Base-by-base conservation (phyloP, 2,329 filamentous ascomycete genomes). In the Claviceps fusiformis region DNA sequence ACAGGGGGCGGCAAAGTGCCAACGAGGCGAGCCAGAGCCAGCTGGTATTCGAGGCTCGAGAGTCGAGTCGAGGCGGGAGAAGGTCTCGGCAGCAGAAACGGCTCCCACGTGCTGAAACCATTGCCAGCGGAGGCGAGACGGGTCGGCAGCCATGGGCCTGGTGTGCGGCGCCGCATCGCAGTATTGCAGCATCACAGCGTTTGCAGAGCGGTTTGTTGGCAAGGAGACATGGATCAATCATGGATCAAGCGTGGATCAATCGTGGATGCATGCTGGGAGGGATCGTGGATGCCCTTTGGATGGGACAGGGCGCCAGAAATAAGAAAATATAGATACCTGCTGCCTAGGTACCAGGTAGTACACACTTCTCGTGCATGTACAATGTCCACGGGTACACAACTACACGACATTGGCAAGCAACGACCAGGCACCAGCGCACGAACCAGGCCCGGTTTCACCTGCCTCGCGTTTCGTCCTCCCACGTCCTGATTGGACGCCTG, bases 401-500 rank as follows among this genome's bases (percentile, higher is more conserved):
- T 7, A 10, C 35, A 3, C 9, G 35, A 37, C 35, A 37, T 37
- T 37, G 2, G 24, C 24, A 24, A 24, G 35, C 3, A 37, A 10
- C 35, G 3, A 37, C 35, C 9, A 37, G 35, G 11, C 43, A 44
- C 0, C 24, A 46, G 19, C 24, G 11, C 19, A 46, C 11, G 44
- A 46, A 24, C 44, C 37, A 7, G 46, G 27, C 29, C 29, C 17
- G n/a, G 29, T 31, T 48, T n/a, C 29, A 31, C 46, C 15, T 46
- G 46, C 29, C 29, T 48, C 46, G 29, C 46, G 29, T 48, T 48
- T 48, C 46, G 46, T 9, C 17, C 35, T 5, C 19, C 50, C n/a
- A 5, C 37, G 15, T n/a, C 27, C 50, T 55, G 54, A 55, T 55
- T 55, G 50, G 54, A 29, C 45, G 37, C 11, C 37, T 13, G 35